phyloP scores from a whole-genome alignment of 139 green algal genomes.

The Trebouxia sp. region DNA sequence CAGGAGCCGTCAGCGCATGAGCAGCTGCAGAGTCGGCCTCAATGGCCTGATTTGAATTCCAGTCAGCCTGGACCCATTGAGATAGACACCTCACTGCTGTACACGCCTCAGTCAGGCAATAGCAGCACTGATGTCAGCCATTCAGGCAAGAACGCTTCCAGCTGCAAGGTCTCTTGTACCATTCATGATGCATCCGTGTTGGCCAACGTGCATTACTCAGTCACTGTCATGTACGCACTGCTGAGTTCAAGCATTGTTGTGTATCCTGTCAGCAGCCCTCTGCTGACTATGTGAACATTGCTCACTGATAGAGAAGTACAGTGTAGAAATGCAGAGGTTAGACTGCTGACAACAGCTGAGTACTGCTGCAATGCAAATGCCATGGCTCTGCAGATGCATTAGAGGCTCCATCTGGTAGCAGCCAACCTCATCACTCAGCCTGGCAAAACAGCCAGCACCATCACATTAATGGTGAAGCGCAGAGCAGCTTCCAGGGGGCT shows the following conservation, averaged over 20 bases:
- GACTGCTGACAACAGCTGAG: too few species aligned
- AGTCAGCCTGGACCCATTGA: slow-evolving; percentile 31
- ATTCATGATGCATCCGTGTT: too few species aligned
- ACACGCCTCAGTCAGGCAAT: slow-evolving; percentile 18
- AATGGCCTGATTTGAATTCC: neutral
- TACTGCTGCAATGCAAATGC: too few species aligned
- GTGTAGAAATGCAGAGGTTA: too few species aligned
- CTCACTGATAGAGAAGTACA: too few species aligned
- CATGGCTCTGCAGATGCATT: neutral
- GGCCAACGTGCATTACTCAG: too few species aligned
- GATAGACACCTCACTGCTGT: slow-evolving; percentile 35
- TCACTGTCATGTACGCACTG: too few species aligned
- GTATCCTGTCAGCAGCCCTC: too few species aligned
- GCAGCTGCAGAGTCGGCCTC: neutral
- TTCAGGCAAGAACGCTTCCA: neutral
- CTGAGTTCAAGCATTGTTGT: too few species aligned
- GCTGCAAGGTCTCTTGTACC: too few species aligned
- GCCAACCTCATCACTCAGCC: neutral
- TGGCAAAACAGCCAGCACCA: neutral
- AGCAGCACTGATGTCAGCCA: slow-evolving; percentile 12
- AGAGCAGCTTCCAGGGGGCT: neutral
- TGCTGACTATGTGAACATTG: too few species aligned
- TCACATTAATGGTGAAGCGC: neutral
- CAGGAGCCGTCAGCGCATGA: neutral
- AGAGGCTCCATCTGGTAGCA: neutral